phyloP scores from a whole-genome alignment of 148 eudicot genomes.

The Amaranthus cruentus region DNA sequence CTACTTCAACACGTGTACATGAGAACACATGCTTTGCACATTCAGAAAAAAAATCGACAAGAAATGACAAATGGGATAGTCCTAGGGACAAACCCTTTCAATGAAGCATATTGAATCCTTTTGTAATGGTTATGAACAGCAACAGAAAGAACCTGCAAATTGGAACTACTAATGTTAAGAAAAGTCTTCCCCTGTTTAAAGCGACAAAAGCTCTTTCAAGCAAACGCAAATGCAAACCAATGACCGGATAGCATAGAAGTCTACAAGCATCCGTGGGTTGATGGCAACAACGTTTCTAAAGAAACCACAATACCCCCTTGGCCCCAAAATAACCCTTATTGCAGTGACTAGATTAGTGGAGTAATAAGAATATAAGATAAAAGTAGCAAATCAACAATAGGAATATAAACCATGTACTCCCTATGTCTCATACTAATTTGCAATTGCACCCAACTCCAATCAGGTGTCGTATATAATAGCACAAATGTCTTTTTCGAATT shows the following conservation, averaged over 20 bases:
- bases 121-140: constrained; percentile 93
- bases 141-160: constrained; percentile 78
- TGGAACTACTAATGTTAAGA: background rate
- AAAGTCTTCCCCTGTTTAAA: background rate
- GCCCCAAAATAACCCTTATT: background rate
- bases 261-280: background rate
- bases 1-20: background rate
- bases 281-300: background rate
- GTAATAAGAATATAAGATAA: background rate
- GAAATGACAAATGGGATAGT: background rate
- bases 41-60: background rate
- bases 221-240: background rate
- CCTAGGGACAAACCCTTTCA: constrained; percentile 55
- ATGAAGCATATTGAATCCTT: constrained; percentile 60
- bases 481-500: too few relatives aligned
- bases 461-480: too few relatives aligned
- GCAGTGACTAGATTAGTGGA: background rate
- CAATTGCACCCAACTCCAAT: too few relatives aligned
- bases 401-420: too few relatives aligned
- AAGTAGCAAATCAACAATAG: too few relatives aligned
- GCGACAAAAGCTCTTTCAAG: background rate
- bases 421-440: too few relatives aligned
- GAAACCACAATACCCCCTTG: background rate
- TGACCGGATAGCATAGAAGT: background rate
- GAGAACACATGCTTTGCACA: background rate